These are phyloP conservation scores for Pleurotus tuber-regium DNA, from an alignment of 768 basidiomycete genomes.

Conservation along the genomic window DNA sequence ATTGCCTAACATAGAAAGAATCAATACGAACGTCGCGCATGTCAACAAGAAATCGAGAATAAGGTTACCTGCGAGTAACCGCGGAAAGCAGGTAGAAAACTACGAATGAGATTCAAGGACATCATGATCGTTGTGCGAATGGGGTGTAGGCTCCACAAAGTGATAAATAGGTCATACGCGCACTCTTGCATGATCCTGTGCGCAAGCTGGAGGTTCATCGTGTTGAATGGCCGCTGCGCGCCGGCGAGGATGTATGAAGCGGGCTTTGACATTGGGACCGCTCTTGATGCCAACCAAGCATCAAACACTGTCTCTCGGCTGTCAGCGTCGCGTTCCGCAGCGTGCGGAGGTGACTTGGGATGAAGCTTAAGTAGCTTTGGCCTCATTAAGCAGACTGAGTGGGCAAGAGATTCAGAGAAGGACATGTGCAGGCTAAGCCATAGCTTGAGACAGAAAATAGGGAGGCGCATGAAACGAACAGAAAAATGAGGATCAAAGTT, in stretches of 20 bases:
- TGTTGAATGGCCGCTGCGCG: conserved; percentile 61
- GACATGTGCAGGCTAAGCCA: conserved; percentile 34
- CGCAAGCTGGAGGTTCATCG: conserved; percentile 57
- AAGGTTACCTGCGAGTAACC: conserved; percentile 71
- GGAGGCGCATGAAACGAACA: conserved; percentile 2
- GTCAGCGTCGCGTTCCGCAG: conserved; percentile 4
- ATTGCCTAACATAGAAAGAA: conserved; percentile 45
- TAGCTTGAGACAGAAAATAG: conserved; percentile 8
- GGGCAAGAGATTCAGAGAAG: conserved; percentile 3
- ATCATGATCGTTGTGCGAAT: conserved; percentile 70
- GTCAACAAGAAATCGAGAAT: conserved; percentile 12
- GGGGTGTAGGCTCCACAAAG: conserved; percentile 57
- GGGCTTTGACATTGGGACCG: conserved; percentile 44
- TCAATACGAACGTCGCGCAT: conserved; percentile 19
- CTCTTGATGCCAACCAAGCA: conserved; percentile 59
- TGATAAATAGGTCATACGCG: conserved; percentile 46
- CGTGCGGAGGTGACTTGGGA: conserved; percentile 17
- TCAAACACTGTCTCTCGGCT: conserved; percentile 39
- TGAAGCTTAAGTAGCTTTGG: conserved; percentile 25
- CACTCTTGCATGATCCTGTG: conserved; percentile 50
- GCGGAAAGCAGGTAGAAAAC: conserved; percentile 77
- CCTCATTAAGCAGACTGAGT: background rate
- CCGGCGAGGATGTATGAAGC: conserved; percentile 54
- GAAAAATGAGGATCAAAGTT: conserved; percentile 16
- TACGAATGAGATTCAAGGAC: conserved; percentile 65